Conservation (phyloP, 108 stramenopile genomes). For the Skeletonema menzelii region DNA sequence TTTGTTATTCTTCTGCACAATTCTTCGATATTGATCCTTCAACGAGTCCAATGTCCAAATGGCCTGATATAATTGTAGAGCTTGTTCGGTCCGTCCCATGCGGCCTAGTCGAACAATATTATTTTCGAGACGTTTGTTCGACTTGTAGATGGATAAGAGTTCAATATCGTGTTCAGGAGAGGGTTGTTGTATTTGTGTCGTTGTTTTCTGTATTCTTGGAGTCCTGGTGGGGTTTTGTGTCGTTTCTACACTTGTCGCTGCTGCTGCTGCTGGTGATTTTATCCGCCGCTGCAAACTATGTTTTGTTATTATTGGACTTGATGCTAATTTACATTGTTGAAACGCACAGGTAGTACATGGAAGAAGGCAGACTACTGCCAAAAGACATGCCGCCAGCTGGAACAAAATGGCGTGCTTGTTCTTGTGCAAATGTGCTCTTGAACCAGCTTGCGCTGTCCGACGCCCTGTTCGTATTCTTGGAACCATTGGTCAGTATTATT, state of each 20-base stretch:
- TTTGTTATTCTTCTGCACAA: not conserved
- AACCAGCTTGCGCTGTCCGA: not conserved
- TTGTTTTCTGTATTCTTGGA: not conserved
- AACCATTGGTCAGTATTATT: not conserved
- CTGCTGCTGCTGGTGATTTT: not conserved
- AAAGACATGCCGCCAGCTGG: not conserved
- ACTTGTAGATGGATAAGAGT: not conserved
- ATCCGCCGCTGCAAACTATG: not conserved
- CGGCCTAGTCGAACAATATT: slow-evolving; percentile 37
- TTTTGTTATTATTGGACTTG: not conserved
- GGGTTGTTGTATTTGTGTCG: not conserved
- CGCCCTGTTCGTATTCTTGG: not conserved
- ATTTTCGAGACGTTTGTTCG: slow-evolving; percentile 18
- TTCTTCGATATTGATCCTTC: not conserved
- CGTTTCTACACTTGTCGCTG: not conserved
- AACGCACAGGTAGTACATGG: not conserved
- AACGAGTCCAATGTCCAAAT: slow-evolving; percentile 24
- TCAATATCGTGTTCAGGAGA: not conserved
- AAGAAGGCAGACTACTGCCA: not conserved
- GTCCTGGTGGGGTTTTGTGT: not conserved
- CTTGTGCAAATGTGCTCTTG: not conserved
- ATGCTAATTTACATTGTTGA: not conserved
- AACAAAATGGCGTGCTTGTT: not conserved
- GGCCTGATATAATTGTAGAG: slow-evolving; percentile 48
- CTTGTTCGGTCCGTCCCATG: slow-evolving; percentile 59